Evolutionary conservation across 306 rosid species (phyloP), one percentile per base, ranked within the genome.

Genomic region (Argentina anserina): DNA sequence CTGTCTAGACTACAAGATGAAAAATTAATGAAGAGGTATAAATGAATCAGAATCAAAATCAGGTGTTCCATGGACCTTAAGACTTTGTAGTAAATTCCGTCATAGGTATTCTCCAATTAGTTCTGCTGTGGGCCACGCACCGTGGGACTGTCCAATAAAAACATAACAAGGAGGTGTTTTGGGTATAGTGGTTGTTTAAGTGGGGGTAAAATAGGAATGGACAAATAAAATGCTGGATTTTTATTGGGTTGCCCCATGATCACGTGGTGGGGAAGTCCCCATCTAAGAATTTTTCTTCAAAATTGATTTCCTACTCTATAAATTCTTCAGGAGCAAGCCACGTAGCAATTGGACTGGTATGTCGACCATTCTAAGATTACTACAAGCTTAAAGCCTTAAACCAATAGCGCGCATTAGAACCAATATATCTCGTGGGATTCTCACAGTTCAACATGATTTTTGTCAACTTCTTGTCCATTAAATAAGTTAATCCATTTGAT

Each of bases 281-380:
- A n/a, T n/a, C n/a, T n/a, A n/a, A n/a, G n/a, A n/a, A n/a, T n/a
- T n/a, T n/a, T n/a, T n/a, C n/a, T n/a, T n/a, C n/a, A n/a, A 70
- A 53, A 55, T 15, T 39, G 50, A 55, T 25, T 3, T 70, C 50
- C 39, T 37, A 70, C 52, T 70, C 23, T 13, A 20, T 20, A 0
- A 20, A n/a, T 39, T 20, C 60, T 55, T 72, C 23, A 42, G 41
- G 55, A 69, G 55, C 65, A 9, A 45, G 23, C 69, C 69, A 72
- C 64, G 43, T 59, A 26, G 64, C 29, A 70, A 67, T 55, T 11
- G 53, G 64, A 65, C 36, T 25, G 17, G 41, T 45, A 29, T 77
- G 25, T 31, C 42, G 75, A 72, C 68, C 69, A 13, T 39, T 13
- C 9, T 59, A 9, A n/a, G 2, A 28, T 70, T 14, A 52, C 36